Evolutionary conservation across 1,284 basidiomycete species (phyloP).

Genomic region (Leccinum pachyderme): DNA sequence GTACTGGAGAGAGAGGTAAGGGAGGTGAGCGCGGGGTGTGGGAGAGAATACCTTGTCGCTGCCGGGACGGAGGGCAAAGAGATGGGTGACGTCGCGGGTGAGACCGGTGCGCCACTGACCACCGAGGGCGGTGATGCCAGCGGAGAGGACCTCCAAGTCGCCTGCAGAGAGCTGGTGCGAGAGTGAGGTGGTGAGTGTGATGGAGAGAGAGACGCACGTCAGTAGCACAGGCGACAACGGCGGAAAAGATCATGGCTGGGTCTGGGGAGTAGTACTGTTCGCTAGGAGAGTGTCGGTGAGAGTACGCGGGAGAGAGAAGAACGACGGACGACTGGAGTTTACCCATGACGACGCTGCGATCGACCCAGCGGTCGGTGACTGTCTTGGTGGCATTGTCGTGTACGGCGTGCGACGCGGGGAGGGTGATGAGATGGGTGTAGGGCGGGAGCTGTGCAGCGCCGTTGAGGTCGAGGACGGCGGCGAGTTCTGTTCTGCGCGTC

Average conservation of each 20-base stretch:
- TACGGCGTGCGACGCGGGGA: slow-evolving; percentile 18
- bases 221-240: slow-evolving; percentile 67
- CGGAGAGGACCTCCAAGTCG: slow-evolving; percentile 73
- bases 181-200: background rate
- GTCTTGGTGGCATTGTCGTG: slow-evolving; percentile 26
- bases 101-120: slow-evolving; percentile 77
- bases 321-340: slow-evolving; percentile 53
- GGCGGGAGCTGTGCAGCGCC: slow-evolving; percentile 33
- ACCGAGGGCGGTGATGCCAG: slow-evolving; percentile 73
- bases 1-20: slow-evolving; percentile 35
- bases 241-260: slow-evolving; percentile 78
- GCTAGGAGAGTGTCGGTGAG: slow-evolving; percentile 28
- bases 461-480: slow-evolving; percentile 39
- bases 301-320: background rate
- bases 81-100: slow-evolving; percentile 83
- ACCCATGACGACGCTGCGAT: slow-evolving; percentile 57
- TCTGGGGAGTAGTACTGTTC: slow-evolving; percentile 71
- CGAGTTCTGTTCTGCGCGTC: slow-evolving; percentile 32
- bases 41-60: slow-evolving; percentile 42
- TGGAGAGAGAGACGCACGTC: slow-evolving; percentile 42
- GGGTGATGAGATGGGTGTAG: background rate
- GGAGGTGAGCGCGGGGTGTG: background rate
- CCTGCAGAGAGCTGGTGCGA: slow-evolving; percentile 47
- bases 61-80: slow-evolving; percentile 59
- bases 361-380: slow-evolving; percentile 68